Evolutionary conservation across 306 rosid genomes (phyloP), one percentile per base, ranked within the genome.

Genomic region (Corylus heterophylla): DNA sequence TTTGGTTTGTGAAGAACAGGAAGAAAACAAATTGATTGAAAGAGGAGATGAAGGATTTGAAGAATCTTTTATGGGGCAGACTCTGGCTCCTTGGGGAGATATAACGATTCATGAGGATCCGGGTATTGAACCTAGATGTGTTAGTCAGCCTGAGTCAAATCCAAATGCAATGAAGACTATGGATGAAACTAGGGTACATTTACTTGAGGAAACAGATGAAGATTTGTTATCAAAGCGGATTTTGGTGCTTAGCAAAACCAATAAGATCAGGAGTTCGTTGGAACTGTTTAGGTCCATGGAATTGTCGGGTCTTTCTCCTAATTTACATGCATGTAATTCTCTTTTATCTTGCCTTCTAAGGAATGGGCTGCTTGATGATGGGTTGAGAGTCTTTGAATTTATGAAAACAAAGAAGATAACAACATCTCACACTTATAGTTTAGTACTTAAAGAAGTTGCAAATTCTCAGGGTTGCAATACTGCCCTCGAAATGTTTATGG

Each of bases 211-310:
- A 84, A 85, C 80, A 55, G 91, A 94, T 76, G 88, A 86, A 76
- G 90, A 71, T 39, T 80, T 83, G 61, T 50, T 94, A 59, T 94
- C 97, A 1, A 85, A 88, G 59, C 81, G 97, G 80, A 76, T 94
- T 78, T 76, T 92, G 89, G 92, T 78, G 83, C 97, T 94, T 69
- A 88, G 97, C 77, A 88, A 95, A 89, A 89, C 83, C 54, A 94
- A 94, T 75, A 92, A 88, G 83, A 76, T 82, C 70, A 86, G 90
- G 83, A 87, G 97, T 83, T 97, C 97, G 44, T 59, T 89, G 88
- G 95, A 88, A 70, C 81, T 91, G 78, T 84, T 94, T 67, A 82
- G 87, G 80, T 92, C 97, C 71, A 91, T 94, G 97, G 87, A 91
- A 73, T 62, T 88, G 62, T 83, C 83, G 0, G 91, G 90, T 77